A percentile compares a stretch with the other conserved stretches of the same genome.
Evolutionary conservation across 345 rosid species (phyloP).

Genomic region (Brassica nigra): DNA sequence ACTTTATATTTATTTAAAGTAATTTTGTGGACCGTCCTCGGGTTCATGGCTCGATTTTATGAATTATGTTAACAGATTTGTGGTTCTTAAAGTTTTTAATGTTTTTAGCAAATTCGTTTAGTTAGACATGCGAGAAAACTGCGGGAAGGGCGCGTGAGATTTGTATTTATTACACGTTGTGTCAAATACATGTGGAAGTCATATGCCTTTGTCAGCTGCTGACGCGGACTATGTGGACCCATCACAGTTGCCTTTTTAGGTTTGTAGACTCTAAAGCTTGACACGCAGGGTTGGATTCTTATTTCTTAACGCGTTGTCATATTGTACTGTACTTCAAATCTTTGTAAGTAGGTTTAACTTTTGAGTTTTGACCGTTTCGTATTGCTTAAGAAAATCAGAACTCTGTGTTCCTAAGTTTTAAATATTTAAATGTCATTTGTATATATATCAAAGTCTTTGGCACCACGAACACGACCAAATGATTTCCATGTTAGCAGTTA

Average conservation of each 20-base stretch:
- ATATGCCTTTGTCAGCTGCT: conserved; percentile 39
- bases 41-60: conserved; percentile 17
- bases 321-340: background rate
- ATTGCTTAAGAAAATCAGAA: background rate
- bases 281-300: background rate
- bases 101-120: background rate
- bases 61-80: conserved; percentile 16
- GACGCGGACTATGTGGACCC: conserved; percentile 28
- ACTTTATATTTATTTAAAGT: background rate
- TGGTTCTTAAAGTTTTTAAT: conserved; percentile 1
- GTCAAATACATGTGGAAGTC: conserved; percentile 28
- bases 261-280: background rate
- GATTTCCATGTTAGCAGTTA: too few species aligned
- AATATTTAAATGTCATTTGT: background rate
- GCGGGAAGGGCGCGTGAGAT: conserved; percentile 17
- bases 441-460: too few species aligned
- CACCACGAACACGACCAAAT: background rate
- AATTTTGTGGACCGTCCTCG: background rate
- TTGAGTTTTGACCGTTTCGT: background rate
- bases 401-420: background rate
- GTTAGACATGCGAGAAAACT: background rate
- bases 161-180: conserved; percentile 17
- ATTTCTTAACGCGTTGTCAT: background rate
- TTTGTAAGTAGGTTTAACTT: background rate
- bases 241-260: background rate